Percentiles rank a stretch among this genome's conserved stretches.
Conservation (phyloP, 495 filamentous ascomycete species). For the Margaritispora aquatica region DNA sequence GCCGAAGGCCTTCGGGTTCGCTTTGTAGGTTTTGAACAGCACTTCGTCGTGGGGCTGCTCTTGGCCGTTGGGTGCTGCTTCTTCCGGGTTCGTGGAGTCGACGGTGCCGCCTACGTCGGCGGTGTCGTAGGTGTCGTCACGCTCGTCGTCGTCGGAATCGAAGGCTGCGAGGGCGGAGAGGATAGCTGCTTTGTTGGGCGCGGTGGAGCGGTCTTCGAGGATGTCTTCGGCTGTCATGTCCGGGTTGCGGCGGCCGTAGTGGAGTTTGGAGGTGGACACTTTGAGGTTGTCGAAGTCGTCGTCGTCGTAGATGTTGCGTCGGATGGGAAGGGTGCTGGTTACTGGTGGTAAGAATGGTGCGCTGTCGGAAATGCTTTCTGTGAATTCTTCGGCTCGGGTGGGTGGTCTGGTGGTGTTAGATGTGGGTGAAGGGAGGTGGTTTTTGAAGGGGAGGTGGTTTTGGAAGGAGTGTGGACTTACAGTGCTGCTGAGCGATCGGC, state of each 20-base stretch:
- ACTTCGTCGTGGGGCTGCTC: constrained; percentile 34
- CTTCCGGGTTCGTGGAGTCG: constrained; percentile 32
- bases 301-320: constrained; percentile 66
- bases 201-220: constrained; percentile 40
- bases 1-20: constrained; percentile 55
- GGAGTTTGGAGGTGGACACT: constrained; percentile 53
- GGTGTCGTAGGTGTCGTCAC: constrained; percentile 93
- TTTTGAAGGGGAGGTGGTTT: too few relatives aligned
- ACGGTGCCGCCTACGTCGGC: constrained; percentile 87
- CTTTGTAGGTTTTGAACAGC: constrained; percentile 63
- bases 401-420: constrained; percentile 5
- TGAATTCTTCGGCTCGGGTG: constrained; percentile 15
- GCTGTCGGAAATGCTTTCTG: too few relatives aligned
- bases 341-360: constrained; percentile 35
- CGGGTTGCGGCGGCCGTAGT: constrained; percentile 66
- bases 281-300: constrained; percentile 75
- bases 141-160: constrained; percentile 92
- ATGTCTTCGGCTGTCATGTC: constrained; percentile 57
- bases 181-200: constrained; percentile 78
- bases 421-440: too few relatives aligned
- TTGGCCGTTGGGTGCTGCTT: too few relatives aligned
- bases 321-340: constrained; percentile 29
- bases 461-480: constrained; percentile 25
- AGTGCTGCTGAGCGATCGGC: constrained; percentile 50
- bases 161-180: constrained; percentile 86